These are phyloP conservation scores for Rhodofomes roseus DNA, from an alignment of 1,284 basidiomycete species.

Conservation along the genomic window DNA sequence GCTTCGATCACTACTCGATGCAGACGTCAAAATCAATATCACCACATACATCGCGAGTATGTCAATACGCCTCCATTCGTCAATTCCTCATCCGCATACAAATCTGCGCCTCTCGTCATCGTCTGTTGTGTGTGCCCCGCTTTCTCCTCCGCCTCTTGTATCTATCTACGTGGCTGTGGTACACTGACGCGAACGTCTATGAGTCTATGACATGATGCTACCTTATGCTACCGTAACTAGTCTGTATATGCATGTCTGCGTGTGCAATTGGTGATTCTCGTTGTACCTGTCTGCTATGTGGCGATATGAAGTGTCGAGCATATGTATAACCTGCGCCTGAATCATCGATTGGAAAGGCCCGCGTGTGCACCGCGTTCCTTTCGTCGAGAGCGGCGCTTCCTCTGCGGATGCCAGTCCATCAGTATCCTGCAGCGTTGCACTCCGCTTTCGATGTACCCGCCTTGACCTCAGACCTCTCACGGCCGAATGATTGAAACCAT, in stretches of 20 bases:
- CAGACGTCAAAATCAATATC: slow-evolving; percentile 5
- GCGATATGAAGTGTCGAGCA: neutral
- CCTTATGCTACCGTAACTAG: slow-evolving; percentile 25
- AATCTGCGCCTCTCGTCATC: slow-evolving; percentile 9
- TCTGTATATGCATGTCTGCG: slow-evolving; percentile 18
- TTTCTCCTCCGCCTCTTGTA: slow-evolving; percentile 8
- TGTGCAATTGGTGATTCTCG: slow-evolving; percentile 3
- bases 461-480: neutral
- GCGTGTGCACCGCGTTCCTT: neutral
- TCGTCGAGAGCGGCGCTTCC: too few relatives aligned
- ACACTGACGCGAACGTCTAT: slow-evolving; percentile 19
- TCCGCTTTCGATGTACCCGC: neutral
- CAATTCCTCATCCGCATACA: slow-evolving; percentile 8
- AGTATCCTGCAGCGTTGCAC: neutral
- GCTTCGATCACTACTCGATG: neutral
- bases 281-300: neutral
- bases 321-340: neutral
- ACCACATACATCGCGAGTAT: neutral
- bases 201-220: slow-evolving; percentile 24
- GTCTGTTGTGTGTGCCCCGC: slow-evolving; percentile 8
- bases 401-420: too few relatives aligned
- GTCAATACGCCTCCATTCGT: neutral
- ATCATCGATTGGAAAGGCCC: neutral
- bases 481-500: slow-evolving; percentile 56
- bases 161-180: slow-evolving; percentile 12